A percentile compares a stretch with the other conserved stretches of the same genome.
These are phyloP conservation scores for Melaleuca quinquenervia DNA, from an alignment of 345 rosid genomes.

Conservation along the genomic window DNA sequence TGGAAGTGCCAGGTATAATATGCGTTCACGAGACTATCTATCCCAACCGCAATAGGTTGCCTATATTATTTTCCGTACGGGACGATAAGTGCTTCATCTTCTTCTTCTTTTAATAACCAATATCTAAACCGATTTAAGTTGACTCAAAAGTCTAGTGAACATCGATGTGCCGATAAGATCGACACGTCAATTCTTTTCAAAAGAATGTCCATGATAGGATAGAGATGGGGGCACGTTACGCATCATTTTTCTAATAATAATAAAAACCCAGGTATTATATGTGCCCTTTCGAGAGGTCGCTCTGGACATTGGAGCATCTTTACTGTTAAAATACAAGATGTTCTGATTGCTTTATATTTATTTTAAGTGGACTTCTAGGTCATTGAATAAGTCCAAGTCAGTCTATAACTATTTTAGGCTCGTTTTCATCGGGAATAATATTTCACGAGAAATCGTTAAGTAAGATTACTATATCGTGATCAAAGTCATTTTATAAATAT, in stretches of 20 bases:
- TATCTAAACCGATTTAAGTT: neutral
- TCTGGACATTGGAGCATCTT: neutral
- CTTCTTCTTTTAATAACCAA: neutral
- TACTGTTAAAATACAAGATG: neutral
- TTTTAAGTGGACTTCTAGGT: neutral
- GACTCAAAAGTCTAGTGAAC: neutral
- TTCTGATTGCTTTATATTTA: neutral
- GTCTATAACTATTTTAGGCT: neutral
- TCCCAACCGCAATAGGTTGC: neutral
- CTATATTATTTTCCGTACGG: neutral
- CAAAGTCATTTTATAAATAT: neutral
- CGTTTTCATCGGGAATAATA: neutral
- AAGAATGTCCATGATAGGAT: neutral
- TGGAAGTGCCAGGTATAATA: neutral
- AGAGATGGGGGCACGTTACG: neutral
- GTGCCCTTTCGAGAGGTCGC: neutral
- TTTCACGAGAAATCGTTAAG: neutral
- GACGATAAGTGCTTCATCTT: neutral
- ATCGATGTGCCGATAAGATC: neutral
- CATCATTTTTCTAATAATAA: neutral
- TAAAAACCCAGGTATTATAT: neutral
- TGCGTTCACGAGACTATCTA: no score
- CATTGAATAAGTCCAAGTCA: neutral
- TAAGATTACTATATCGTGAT: neutral
- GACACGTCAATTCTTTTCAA: neutral